phyloP scores from a whole-genome alignment of 805 yeast species.

The Metschnikowia colocasiae region DNA sequence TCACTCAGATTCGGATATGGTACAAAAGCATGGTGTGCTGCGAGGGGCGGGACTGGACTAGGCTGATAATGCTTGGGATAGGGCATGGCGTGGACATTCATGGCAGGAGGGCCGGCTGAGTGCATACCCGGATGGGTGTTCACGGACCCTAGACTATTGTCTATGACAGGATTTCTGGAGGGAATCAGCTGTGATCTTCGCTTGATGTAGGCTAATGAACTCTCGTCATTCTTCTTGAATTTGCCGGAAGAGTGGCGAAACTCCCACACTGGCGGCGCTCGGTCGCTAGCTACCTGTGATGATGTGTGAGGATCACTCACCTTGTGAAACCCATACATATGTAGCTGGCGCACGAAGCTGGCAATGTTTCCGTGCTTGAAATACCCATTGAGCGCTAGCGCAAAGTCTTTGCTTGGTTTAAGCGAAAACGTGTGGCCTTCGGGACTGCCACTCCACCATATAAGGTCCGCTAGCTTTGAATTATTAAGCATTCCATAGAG shows the following conservation, averaged over 20 bases:
- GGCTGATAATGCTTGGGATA: conserved; percentile 1
- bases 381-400: conserved; percentile 59
- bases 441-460: conserved; percentile 44
- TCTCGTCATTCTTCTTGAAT: conserved; percentile 47
- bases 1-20: neutral
- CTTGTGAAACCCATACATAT: conserved; percentile 96
- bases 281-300: conserved; percentile 11
- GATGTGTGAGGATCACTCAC: conserved; percentile 44
- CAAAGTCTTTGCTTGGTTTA: conserved; percentile 62
- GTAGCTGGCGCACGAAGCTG: conserved; percentile 87
- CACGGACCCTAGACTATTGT: neutral
- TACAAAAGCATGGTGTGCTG: neutral
- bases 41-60: neutral
- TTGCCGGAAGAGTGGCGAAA: conserved; percentile 52
- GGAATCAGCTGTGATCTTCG: conserved; percentile 43
- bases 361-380: conserved; percentile 95
- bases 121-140: neutral
- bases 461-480: conserved; percentile 31
- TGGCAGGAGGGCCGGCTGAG: neutral
- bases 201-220: conserved; percentile 43
- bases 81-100: neutral
- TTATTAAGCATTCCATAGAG: conserved; percentile 39
- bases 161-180: conserved; percentile 2
- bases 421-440: conserved; percentile 57
- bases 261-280: conserved; percentile 47